Base-by-base conservation (phyloP, 202 grass and related monocot genomes). In the Zizania palustris region DNA sequence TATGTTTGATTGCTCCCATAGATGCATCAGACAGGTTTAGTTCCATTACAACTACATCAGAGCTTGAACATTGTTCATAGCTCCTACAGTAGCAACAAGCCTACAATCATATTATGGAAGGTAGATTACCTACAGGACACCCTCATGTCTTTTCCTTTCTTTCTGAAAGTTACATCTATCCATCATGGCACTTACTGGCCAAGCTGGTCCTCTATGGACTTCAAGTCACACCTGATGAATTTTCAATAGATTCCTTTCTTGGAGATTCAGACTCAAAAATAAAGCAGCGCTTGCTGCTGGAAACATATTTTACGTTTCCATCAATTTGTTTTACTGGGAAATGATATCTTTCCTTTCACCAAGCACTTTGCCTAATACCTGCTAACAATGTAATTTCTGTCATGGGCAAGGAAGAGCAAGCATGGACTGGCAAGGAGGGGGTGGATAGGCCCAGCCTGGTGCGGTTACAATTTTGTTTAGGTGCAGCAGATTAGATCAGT, bases 291-390 rank as follows among this genome's bases (percentile, higher is more conserved):
- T 28, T 28, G 28, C 28, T 63, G 54, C 16, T 54, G 16, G 21
- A 42, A 67, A 22, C 72, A 14, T 60, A 48, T 45, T 68, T 60
- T 71, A 48, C 16, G 12, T 77, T 77, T 72, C 33, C 20, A 3
- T 41, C 49, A 20, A 59, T 82, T 16, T 21, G 5, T 57, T 63
- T 6, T 37, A 62, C 2, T 37, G 0, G 7, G 5, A 8, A 63
- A 69, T 12, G 59, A 3, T 14, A 63, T 56, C 0, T 70, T 64
- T 45, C 45, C 76, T 63, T 46, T n/a, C 44, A 69, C 39, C 5
- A 71, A 69, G 22, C 12, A 40, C 48, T 68, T 60, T 63, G 53
- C 60, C n/a, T n/a, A n/a, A n/a, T n/a, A n/a, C n/a, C n/a, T 65
- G 18, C n/a, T 43, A n/a, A 22, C 48, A 11, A 7, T 63, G 16